These are phyloP conservation scores for Conringia planisiliqua DNA, from an alignment of 345 rosid species.

Conservation along the genomic window DNA sequence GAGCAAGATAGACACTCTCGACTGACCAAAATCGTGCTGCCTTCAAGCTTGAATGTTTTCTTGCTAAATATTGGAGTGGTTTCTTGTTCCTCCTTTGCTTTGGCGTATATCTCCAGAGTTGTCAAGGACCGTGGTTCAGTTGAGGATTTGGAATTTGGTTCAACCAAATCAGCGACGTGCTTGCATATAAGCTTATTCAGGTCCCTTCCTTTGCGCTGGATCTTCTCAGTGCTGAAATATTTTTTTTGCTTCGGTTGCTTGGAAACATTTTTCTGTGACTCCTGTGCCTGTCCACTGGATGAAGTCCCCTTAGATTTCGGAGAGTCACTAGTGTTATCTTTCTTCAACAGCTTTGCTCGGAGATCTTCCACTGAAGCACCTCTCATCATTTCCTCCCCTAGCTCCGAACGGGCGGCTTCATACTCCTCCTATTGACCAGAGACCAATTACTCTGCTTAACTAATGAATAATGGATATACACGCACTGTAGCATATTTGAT, in stretches of 20 bases:
- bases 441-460: neutral
- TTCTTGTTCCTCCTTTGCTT: constrained; percentile 52
- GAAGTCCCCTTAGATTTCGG: constrained; percentile 45
- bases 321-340: constrained; percentile 41
- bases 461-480: neutral
- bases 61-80: constrained; percentile 52
- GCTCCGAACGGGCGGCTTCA: constrained; percentile 90
- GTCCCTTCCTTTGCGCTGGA: constrained; percentile 80
- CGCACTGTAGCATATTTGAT: constrained; percentile 5
- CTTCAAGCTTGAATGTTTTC: constrained; percentile 67
- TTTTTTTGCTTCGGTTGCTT: constrained; percentile 40
- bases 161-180: constrained; percentile 39
- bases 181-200: constrained; percentile 58
- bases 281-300: constrained; percentile 40
- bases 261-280: constrained; percentile 41
- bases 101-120: constrained; percentile 58
- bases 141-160: constrained; percentile 31
- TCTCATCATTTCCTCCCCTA: constrained; percentile 68
- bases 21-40: constrained; percentile 75
- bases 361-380: constrained; percentile 78
- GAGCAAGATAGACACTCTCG: constrained; percentile 4
- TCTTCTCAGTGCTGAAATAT: constrained; percentile 44
- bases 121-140: constrained; percentile 54
- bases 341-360: constrained; percentile 58
- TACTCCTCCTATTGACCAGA: constrained; percentile 65